Evolutionary conservation across 2,329 filamentous ascomycete species (phyloP), one percentile per base, ranked within the genome.

Genomic region (Cladosporium austrohemisphaericum): DNA sequence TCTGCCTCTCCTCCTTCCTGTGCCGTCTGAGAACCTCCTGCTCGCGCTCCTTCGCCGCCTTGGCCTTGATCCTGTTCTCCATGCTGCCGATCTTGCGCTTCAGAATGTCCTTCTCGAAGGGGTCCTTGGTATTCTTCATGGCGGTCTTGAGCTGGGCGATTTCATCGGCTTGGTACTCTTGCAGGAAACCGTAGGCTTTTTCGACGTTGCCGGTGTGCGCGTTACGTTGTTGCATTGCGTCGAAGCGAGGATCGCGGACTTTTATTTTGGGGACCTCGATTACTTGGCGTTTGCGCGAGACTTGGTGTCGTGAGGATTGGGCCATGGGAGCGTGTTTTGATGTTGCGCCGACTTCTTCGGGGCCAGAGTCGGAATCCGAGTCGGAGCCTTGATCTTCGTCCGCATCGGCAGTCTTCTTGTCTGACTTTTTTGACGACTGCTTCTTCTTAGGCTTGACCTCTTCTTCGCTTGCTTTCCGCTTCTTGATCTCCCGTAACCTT

Each of bases 281-380:
- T 14, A 93, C 84, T 50, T 84, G 83, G 44, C 92, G 86, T 62
- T 80, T 84, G 49, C 93, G 85, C 2, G 85, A 84, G 19, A 98
- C 93, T 43, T 87, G 85, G 41, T 81, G 81, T 70, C 92, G 94
- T 66, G 86, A 89, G 2, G 89, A 84, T 64, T 89, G 80, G 52
- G 93, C 84, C 35, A 83, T 81, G 0, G 93, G 93, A 0, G 93
- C 93, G 70, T 97, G 90, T 71, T 98, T 98, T 66, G 81, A 91
- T 11, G 64, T 65, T 35, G 57, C 55, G 53, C 65, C 66, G 58
- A 69, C 61, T 62, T 71, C 61, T 59, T 70, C 60, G 63, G 67
- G 69, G 66, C 57, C 62, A 56, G 63, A 61, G 69, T 67, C 62
- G 16, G 62, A 61, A 47, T 65, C 60, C 33, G 59, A 52, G 13